Evolutionary conservation across 345 rosid species (phyloP).

Genomic region (Trapa bicornis): DNA sequence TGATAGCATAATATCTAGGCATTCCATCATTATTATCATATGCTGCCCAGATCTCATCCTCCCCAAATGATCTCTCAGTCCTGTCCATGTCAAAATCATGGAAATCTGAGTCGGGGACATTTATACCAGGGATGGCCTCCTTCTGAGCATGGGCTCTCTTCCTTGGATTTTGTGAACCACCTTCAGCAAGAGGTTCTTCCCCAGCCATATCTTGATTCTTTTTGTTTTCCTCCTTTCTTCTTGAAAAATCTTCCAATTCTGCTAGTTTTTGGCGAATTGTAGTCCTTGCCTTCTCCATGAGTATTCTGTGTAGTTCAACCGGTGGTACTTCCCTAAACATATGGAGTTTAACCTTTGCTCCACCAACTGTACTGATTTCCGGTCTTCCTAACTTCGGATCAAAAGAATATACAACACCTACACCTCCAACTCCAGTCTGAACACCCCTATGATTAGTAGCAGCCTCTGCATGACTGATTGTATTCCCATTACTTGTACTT

Average conservation of each 20-base stretch:
- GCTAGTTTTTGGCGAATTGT: slow-evolving; percentile 23
- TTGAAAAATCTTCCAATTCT: slow-evolving; percentile 4
- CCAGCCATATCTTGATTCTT: slow-evolving; percentile 4
- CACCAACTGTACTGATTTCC: slow-evolving; percentile 15
- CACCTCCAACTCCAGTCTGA: slow-evolving; percentile 8
- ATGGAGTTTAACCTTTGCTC: slow-evolving; percentile 14
- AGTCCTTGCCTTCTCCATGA: slow-evolving; percentile 36
- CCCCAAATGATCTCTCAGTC: slow-evolving; percentile 55
- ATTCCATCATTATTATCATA: slow-evolving; percentile 85
- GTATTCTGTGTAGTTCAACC: slow-evolving; percentile 22
- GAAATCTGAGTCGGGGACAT: slow-evolving; percentile 72
- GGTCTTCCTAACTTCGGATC: slow-evolving; percentile 11
- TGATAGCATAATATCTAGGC: slow-evolving; percentile 93
- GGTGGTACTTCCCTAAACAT: slow-evolving; percentile 24
- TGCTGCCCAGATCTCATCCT: slow-evolving; percentile 90
- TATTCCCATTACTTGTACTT: slow-evolving; percentile 5
- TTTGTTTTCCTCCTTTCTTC: slow-evolving; percentile 4
- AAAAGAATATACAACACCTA: slow-evolving; percentile 3
- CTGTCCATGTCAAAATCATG: slow-evolving; percentile 80
- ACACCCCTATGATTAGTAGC: slow-evolving; percentile 8
- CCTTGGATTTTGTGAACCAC: not conserved
- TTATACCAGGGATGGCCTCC: slow-evolving; percentile 12
- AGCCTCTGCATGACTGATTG: not conserved
- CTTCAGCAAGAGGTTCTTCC: slow-evolving; percentile 1
- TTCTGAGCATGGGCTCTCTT: not conserved